Percentiles rank a stretch among this genome's conserved stretches.
phyloP scores from a whole-genome alignment of 768 basidiomycete species.

The Rhodotorula diobovata region DNA sequence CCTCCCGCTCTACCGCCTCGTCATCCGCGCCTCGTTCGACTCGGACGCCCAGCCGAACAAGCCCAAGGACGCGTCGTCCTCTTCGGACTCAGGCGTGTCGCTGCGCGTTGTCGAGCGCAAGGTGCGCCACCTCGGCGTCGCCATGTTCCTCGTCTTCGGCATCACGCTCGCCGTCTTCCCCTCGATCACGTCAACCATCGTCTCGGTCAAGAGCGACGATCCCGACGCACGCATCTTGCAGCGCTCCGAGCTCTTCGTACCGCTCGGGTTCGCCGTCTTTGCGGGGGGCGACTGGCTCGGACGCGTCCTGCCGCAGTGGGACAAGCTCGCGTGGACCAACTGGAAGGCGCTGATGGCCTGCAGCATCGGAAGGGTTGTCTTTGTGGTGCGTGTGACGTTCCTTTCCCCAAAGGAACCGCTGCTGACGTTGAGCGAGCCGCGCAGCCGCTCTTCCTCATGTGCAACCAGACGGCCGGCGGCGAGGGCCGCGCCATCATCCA shows the following conservation, averaged over 20 bases:
- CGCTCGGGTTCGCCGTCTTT: constrained; percentile 43
- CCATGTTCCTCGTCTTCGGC: constrained; percentile 46
- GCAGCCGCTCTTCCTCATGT: constrained; percentile 43
- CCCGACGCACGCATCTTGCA: constrained; percentile 12
- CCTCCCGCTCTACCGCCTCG: constrained; percentile 39
- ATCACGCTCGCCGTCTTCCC: constrained; percentile 46
- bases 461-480: constrained; percentile 37
- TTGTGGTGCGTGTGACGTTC: constrained; percentile 38
- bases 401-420: not conserved
- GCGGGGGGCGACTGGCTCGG: constrained; percentile 43
- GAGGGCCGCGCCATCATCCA: constrained; percentile 17
- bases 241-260: constrained; percentile 29
- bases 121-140: constrained; percentile 45
- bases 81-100: not conserved
- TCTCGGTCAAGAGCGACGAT: constrained; percentile 16
- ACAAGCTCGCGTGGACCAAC: constrained; percentile 26
- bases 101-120: constrained; percentile 38
- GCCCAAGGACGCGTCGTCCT: not conserved
- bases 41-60: not conserved
- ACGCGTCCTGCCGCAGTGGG: constrained; percentile 35
- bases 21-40: constrained; percentile 31
- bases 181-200: constrained; percentile 43
- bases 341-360: constrained; percentile 22
- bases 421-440: too few species aligned
- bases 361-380: constrained; percentile 33